Evolutionary conservation across 2,329 filamentous ascomycete genomes (phyloP).

Genomic region (Helotiales sp.): DNA sequence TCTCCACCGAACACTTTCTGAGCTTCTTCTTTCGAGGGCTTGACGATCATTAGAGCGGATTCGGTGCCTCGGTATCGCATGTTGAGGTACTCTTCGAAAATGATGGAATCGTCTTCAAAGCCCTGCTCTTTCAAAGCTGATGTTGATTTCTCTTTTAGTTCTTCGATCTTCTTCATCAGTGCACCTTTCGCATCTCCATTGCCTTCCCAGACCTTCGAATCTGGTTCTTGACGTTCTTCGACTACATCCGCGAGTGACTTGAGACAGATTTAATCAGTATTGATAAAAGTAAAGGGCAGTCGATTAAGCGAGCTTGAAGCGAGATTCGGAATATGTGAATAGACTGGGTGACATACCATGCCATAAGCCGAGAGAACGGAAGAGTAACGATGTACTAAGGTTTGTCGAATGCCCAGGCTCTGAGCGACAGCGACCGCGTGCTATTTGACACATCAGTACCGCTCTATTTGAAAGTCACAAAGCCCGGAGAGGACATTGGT

Average conservation of each 20-base stretch:
- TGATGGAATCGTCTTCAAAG: slow-evolving; percentile 74
- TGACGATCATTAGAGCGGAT: slow-evolving; percentile 87
- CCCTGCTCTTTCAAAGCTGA: slow-evolving; percentile 75
- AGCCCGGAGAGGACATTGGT: neutral
- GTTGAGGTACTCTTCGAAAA: slow-evolving; percentile 91
- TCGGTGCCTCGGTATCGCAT: slow-evolving; percentile 92
- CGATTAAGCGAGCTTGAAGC: neutral
- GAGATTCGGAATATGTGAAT: neutral
- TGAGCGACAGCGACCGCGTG: slow-evolving; percentile 91
- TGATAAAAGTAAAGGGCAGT: neutral
- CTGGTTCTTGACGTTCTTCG: slow-evolving; percentile 84
- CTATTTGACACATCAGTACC: slow-evolving; percentile 11
- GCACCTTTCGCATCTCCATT: slow-evolving; percentile 61
- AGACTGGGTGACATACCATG: slow-evolving; percentile 60
- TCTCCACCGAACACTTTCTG: slow-evolving; percentile 64
- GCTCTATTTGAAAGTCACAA: neutral
- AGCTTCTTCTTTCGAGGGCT: slow-evolving; percentile 67
- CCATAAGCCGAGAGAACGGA: slow-evolving; percentile 90
- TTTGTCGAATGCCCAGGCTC: slow-evolving; percentile 82
- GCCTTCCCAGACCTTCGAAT: slow-evolving; percentile 66
- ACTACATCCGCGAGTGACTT: slow-evolving; percentile 84
- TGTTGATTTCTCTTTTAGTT: slow-evolving; percentile 77
- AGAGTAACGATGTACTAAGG: slow-evolving; percentile 85
- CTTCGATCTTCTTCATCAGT: slow-evolving; percentile 75
- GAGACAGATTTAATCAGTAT: neutral